phyloP scores from a whole-genome alignment of 129 eudicot genomes.

The Sambucus nigra region DNA sequence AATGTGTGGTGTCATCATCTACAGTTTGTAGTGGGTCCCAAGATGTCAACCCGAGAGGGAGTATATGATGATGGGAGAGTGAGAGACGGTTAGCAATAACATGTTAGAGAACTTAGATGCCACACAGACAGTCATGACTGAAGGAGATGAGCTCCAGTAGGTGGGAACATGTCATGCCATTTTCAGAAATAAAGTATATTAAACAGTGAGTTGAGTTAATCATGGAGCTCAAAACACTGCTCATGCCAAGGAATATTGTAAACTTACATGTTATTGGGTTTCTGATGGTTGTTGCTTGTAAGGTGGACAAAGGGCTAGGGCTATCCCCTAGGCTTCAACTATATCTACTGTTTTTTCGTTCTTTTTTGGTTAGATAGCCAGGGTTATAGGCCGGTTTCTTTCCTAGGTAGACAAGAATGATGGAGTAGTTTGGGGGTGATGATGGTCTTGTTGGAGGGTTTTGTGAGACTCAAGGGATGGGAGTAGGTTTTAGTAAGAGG shows the following conservation, averaged over 20 bases:
- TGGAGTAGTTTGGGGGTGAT: conserved; percentile 7
- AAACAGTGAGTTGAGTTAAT: conserved; percentile 4
- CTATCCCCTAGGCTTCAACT: neutral
- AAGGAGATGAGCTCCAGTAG: neutral
- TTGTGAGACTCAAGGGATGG: neutral
- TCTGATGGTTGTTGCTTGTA: conserved; percentile 4
- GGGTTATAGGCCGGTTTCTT: neutral
- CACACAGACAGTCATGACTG: conserved; percentile 8
- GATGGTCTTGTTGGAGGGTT: conserved; percentile 8
- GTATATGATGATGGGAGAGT: conserved; percentile 11
- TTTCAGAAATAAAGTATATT: neutral
- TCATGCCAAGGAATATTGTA: neutral
- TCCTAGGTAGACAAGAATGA: conserved; percentile 2
- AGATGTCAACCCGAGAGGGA: neutral
- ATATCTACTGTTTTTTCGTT: neutral
- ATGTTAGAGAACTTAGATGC: conserved; percentile 10
- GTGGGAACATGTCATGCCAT: conserved; percentile 7
- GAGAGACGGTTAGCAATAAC: conserved; percentile 1
- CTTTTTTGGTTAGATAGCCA: neutral
- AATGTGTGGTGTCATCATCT: neutral
- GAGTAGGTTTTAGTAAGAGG: neutral
- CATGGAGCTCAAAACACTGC: neutral
- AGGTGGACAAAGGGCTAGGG: conserved; percentile 11
- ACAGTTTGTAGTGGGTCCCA: conserved; percentile 9
- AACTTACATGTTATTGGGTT: too few species aligned